Evolutionary conservation across 148 eudicot genomes (phyloP).

Genomic region (Silene conica): DNA sequence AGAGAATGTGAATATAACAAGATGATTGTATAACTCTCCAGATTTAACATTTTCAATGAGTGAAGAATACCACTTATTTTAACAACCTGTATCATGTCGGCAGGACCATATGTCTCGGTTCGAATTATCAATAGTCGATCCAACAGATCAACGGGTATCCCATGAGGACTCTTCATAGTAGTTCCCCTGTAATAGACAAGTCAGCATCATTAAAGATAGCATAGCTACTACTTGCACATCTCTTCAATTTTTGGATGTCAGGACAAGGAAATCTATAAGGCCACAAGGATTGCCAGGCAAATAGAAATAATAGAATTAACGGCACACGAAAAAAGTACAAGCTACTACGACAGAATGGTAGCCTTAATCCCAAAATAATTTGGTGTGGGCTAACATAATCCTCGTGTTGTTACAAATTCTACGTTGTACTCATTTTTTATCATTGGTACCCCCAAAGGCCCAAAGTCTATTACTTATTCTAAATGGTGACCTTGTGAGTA

Average conservation of each 20-base stretch:
- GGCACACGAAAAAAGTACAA: no score
- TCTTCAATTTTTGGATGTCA: no score
- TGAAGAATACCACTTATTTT: neutral
- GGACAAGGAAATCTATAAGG: neutral
- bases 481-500: no score
- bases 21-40: neutral
- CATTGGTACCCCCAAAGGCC: no score
- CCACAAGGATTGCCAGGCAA: neutral
- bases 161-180: slow-evolving; percentile 95
- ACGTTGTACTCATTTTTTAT: no score
- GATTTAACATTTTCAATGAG: neutral
- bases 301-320: neutral
- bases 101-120: slow-evolving; percentile 86
- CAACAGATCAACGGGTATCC: slow-evolving; percentile 87
- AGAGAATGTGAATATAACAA: neutral
- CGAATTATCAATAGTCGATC: slow-evolving; percentile 80
- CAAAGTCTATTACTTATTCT: no score
- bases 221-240: no score
- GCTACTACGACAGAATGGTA: no score
- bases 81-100: slow-evolving; percentile 94
- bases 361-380: neutral
- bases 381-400: no score
- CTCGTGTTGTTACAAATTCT: no score
- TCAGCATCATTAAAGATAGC: neutral
- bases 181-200: slow-evolving; percentile 64